Evolutionary conservation across 179 eudicot species (phyloP).

Genomic region (Beta corolliflora): DNA sequence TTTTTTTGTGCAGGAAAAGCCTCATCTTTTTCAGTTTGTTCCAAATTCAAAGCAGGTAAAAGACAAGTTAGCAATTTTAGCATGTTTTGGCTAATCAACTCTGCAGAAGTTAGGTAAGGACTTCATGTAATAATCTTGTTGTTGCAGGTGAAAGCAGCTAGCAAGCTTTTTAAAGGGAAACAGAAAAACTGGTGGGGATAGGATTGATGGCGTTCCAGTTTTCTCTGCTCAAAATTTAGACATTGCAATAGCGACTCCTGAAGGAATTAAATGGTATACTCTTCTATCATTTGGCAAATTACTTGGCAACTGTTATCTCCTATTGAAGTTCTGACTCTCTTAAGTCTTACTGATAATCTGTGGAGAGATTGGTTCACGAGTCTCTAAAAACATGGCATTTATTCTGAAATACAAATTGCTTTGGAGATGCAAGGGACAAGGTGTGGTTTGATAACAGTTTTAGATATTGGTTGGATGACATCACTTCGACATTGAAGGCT

Average conservation of each 20-base stretch:
- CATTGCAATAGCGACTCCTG: conserved; percentile 86
- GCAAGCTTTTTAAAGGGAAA: conserved; percentile 71
- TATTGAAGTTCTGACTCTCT: conserved; percentile 5
- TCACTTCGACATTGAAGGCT: neutral
- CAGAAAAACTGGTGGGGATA: conserved; percentile 42
- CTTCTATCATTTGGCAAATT: neutral
- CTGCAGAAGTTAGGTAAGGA: neutral
- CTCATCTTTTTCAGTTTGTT: conserved; percentile 84
- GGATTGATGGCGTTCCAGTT: conserved; percentile 90
- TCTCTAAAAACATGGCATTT: neutral
- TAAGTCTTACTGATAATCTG: neutral
- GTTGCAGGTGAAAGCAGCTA: conserved; percentile 84
- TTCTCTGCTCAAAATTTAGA: conserved; percentile 90
- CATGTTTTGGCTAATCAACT: neutral
- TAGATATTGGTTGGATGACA: neutral
- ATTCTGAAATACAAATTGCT: neutral
- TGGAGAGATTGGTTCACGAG: neutral
- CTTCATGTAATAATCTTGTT: conserved; percentile 12
- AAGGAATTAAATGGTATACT: conserved; percentile 84
- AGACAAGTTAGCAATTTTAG: neutral
- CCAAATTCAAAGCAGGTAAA: conserved; percentile 88
- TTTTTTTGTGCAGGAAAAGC: conserved; percentile 68
- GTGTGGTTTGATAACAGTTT: neutral
- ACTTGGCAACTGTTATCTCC: neutral
- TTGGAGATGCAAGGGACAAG: neutral